These are phyloP conservation scores for Knufia petricola DNA, from an alignment of 2,329 filamentous ascomycete species.

Conservation along the genomic window DNA sequence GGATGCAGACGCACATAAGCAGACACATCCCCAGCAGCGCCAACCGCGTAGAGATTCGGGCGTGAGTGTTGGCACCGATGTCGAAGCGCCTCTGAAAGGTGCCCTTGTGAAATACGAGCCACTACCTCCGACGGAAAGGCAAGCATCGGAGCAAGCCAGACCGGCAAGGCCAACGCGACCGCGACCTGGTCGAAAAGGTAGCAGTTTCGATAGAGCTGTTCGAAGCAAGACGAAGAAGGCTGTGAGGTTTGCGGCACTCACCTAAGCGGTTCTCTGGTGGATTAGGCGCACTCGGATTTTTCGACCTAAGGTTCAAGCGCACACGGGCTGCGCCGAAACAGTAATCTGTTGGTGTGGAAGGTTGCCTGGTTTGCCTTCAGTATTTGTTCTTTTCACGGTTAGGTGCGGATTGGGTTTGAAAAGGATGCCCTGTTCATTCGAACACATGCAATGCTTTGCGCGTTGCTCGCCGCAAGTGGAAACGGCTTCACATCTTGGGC, in stretches of 20 bases:
- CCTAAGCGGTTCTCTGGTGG: neutral
- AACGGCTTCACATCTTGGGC: no score
- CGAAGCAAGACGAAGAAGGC: conserved; percentile 11
- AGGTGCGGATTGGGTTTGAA: no score
- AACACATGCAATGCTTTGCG: no score
- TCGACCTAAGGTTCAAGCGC: no score
- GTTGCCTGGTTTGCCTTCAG: no score
- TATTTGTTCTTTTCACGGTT: no score
- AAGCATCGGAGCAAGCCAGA: neutral
- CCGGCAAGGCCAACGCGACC: neutral
- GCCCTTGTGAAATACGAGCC: neutral
- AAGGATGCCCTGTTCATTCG: no score
- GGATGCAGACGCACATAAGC: conserved; percentile 2
- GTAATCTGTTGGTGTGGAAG: no score
- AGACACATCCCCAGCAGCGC: neutral
- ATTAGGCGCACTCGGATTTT: no score
- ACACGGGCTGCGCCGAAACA: no score
- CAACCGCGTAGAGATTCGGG: conserved; percentile 6
- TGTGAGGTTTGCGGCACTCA: neutral
- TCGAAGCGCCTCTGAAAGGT: neutral
- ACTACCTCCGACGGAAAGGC: neutral
- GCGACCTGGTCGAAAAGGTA: conserved; percentile 6
- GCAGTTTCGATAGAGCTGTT: conserved; percentile 18
- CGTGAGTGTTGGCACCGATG: neutral
- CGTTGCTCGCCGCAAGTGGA: no score